Evolutionary conservation across 2,329 filamentous ascomycete genomes (phyloP), one percentile per base, ranked within the genome.

Genomic region (Alternaria sp.): DNA sequence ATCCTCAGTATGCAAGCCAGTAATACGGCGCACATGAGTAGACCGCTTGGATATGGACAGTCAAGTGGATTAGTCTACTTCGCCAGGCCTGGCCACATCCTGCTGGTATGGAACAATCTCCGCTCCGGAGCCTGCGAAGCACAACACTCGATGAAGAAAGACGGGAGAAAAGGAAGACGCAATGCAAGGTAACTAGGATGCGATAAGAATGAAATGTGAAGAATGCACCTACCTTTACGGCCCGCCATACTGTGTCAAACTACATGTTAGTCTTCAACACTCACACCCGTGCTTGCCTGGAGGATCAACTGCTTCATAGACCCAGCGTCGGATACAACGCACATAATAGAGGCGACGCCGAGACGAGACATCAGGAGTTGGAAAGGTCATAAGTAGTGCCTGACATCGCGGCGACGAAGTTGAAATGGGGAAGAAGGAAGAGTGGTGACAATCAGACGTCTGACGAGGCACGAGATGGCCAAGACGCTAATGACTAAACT

Each of bases 401-500:
- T 25, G 23, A 25, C 23, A 8, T 26, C 8, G 15, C 15, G 3
- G 37, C 37, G 37, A 41, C 9, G 1, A 0, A 18, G 10, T 41
- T 2, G 15, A 41, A 18, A n/a, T 41, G 37, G 6, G 33, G 25
- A 20, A 18, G 54, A 14, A 30, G 6, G 18, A 46, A 30, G 43
- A 56, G 9, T 56, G 41, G 9, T 46, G 14, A 33, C 41, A 8
- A 33, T 20, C 18, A 4, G 18, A 56, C 54, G 43, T 56, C 14
- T 46, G 54, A 23, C 4, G 54, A 56, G 25, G 26, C n/a, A 6
- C 53, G 37, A 55, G 18, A 51, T 2, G 26, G 18, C 49, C 49
- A 51, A 37, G 49, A n/a, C 28, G 49, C 49, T 41, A 53, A 33
- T 21, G 49, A 25, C 30, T 41, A 37, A 37, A n/a, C 20, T 20